Evolutionary conservation across 306 rosid species (phyloP).

Genomic region (Corylus avellana): DNA sequence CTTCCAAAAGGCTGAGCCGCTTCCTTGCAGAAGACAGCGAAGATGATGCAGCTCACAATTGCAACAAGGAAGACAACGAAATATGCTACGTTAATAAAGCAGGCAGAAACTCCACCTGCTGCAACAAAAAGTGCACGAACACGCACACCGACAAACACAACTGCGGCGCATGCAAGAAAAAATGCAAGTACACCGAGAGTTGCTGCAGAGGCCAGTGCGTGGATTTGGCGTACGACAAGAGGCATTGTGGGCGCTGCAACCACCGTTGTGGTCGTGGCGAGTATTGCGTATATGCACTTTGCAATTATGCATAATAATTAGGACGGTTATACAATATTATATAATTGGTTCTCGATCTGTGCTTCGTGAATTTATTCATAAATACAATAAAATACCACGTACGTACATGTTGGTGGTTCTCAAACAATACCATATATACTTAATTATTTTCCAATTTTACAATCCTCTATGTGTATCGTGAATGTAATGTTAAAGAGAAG

Average conservation of each 20-base stretch:
- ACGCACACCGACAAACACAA: constrained; percentile 47
- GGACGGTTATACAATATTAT: neutral
- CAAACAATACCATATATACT: constrained; percentile 1
- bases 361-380: constrained; percentile 43
- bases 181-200: constrained; percentile 58
- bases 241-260: constrained; percentile 79
- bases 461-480: neutral
- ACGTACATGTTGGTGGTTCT: constrained; percentile 42
- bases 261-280: constrained; percentile 34
- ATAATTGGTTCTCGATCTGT: neutral
- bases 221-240: constrained; percentile 55
- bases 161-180: constrained; percentile 72
- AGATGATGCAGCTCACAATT: constrained; percentile 53
- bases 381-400: constrained; percentile 46
- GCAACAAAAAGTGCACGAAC: constrained; percentile 80
- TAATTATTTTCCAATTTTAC: neutral
- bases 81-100: constrained; percentile 27
- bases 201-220: constrained; percentile 84
- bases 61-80: constrained; percentile 49
- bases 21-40: constrained; percentile 54
- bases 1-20: constrained; percentile 62
- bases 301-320: constrained; percentile 59
- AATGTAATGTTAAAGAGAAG: neutral
- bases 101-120: constrained; percentile 56
- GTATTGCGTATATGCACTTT: constrained; percentile 66